phyloP scores from a whole-genome alignment of 2,329 filamentous ascomycete genomes.

The Fusarium sp. region DNA sequence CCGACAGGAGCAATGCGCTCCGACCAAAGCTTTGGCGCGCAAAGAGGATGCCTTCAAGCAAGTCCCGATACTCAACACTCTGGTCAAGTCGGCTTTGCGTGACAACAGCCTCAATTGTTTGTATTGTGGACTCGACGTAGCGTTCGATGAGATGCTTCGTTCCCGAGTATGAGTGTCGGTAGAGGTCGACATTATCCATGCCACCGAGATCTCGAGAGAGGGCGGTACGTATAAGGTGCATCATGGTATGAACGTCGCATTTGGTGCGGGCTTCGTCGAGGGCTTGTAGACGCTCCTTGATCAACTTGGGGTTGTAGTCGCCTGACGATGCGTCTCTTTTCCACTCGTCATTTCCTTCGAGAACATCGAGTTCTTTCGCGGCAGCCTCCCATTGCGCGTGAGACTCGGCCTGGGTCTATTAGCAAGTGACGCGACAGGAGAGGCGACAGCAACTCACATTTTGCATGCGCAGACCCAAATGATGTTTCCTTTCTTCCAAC shows the following conservation, averaged over 20 bases:
- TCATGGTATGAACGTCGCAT: slow-evolving; percentile 80
- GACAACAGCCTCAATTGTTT: slow-evolving; percentile 79
- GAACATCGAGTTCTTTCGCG: slow-evolving; percentile 79
- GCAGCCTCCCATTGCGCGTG: slow-evolving; percentile 80
- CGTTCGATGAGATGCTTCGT: slow-evolving; percentile 89
- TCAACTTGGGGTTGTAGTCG: slow-evolving; percentile 78
- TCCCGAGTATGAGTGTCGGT: slow-evolving; percentile 85
- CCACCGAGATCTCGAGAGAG: slow-evolving; percentile 84
- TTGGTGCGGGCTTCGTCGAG: slow-evolving; percentile 79
- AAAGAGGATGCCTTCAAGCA: slow-evolving; percentile 76
- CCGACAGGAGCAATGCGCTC: slow-evolving; percentile 84
- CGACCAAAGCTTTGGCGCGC: slow-evolving; percentile 86
- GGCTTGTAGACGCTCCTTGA: slow-evolving; percentile 76
- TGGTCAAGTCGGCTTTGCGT: slow-evolving; percentile 66
- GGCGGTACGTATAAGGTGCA: slow-evolving; percentile 83
- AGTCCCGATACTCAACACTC: slow-evolving; percentile 67
- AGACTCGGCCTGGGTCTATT: slow-evolving; percentile 68
- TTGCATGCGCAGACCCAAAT: slow-evolving; percentile 73
- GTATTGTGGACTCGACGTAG: slow-evolving; percentile 83
- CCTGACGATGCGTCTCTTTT: slow-evolving; percentile 72
- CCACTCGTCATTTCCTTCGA: slow-evolving; percentile 87
- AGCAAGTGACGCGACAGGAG: not conserved
- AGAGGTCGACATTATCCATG: slow-evolving; percentile 86
- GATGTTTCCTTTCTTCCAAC: slow-evolving; percentile 70
- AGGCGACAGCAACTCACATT: slow-evolving; percentile 61